A percentile compares a stretch with the other conserved stretches of the same genome.
Conservation (phyloP, 2,329 filamentous ascomycete genomes). For the Bipolaris gigantea region DNA sequence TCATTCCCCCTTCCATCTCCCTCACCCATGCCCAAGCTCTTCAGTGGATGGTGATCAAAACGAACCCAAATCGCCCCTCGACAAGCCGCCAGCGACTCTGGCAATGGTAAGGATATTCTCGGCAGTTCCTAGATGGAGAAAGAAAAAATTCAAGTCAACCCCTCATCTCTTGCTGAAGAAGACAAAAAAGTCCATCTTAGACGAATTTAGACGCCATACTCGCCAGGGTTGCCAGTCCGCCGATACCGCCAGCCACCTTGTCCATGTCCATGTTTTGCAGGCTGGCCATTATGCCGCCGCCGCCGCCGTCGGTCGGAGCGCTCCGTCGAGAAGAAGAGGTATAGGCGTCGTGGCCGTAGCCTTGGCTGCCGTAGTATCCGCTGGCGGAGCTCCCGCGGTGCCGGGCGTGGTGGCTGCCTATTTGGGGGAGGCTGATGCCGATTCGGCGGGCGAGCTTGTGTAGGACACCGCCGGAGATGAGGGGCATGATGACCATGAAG, state of each 20-base stretch:
- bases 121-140: constrained; percentile 11
- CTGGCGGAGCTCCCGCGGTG: constrained; percentile 28
- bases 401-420: constrained; percentile 33
- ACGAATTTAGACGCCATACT: constrained; percentile 53
- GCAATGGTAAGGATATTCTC: constrained; percentile 14
- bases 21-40: background rate
- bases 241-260: constrained; percentile 44
- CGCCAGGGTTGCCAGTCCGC: constrained; percentile 53
- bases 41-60: background rate
- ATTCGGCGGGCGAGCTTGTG: constrained; percentile 76
- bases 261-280: constrained; percentile 36
- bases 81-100: constrained; percentile 6
- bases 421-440: constrained; percentile 72
- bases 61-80: background rate
- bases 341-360: constrained; percentile 43
- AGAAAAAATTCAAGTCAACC: constrained; percentile 4
- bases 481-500: constrained; percentile 84
- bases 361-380: constrained; percentile 51
- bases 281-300: constrained; percentile 33
- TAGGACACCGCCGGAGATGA: constrained; percentile 81
- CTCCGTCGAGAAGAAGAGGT: constrained; percentile 8
- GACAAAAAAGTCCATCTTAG: constrained; percentile 24
- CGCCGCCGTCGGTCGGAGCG: constrained; percentile 11
- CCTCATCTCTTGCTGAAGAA: background rate
- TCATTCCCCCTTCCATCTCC: too few relatives aligned